These are phyloP conservation scores for Didymella lethalis DNA, from an alignment of 2,329 filamentous ascomycete genomes.

Conservation along the genomic window DNA sequence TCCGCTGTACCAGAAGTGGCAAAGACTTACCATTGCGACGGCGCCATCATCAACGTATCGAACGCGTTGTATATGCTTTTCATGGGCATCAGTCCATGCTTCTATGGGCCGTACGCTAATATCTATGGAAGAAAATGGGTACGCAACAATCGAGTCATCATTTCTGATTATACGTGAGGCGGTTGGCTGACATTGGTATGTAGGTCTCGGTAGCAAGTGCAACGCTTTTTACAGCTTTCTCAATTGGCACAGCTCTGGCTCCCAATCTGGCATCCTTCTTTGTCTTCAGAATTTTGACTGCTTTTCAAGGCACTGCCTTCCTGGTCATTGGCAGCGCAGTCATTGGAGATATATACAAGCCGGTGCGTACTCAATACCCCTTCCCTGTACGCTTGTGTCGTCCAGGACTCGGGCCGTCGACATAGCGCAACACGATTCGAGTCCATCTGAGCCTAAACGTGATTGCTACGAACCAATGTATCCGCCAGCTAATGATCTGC, in stretches of 20 bases:
- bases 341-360: slow-evolving; percentile 65
- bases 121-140: slow-evolving; percentile 60
- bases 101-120: slow-evolving; percentile 74
- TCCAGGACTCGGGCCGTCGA: background rate
- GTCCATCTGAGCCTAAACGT: too few species aligned
- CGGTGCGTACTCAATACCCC: slow-evolving; percentile 37
- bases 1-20: slow-evolving; percentile 79
- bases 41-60: slow-evolving; percentile 73
- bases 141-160: slow-evolving; percentile 28
- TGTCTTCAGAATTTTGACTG: slow-evolving; percentile 76
- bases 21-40: slow-evolving; percentile 68
- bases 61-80: slow-evolving; percentile 79
- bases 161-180: background rate
- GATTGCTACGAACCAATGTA: background rate
- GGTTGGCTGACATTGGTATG: slow-evolving; percentile 23
- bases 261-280: slow-evolving; percentile 76
- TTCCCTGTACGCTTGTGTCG: background rate
- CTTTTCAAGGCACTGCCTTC: slow-evolving; percentile 78
- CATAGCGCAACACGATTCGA: background rate
- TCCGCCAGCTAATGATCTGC: slow-evolving; percentile 53
- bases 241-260: slow-evolving; percentile 74
- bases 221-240: slow-evolving; percentile 71
- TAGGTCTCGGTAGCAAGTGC: slow-evolving; percentile 68
- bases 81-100: slow-evolving; percentile 69
- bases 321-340: slow-evolving; percentile 75